Conservation (phyloP, 2,329 filamentous ascomycete species). For the Fusarium miscanthi region DNA sequence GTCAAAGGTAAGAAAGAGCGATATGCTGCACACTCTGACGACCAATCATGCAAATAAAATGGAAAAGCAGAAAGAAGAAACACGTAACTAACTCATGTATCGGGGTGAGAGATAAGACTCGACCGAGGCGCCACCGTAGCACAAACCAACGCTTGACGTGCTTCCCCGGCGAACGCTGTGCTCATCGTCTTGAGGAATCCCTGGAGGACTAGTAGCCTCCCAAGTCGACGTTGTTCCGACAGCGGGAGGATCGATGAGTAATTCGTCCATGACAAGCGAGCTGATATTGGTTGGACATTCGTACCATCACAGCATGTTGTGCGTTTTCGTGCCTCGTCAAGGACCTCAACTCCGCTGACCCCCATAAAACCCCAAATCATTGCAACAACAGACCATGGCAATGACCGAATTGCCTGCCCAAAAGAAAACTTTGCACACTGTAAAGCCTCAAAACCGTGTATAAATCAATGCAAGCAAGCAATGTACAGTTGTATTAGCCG, state of each 20-base stretch:
- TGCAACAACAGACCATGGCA: not conserved
- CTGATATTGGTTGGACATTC: not conserved
- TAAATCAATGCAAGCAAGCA: constrained; percentile 4
- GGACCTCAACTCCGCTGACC: not conserved
- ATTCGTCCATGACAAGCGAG: constrained; percentile 23
- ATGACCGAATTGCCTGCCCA: not conserved
- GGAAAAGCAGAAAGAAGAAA: not conserved
- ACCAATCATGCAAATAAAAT: constrained; percentile 18
- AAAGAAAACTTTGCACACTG: constrained; percentile 14
- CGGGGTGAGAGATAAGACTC: constrained; percentile 12
- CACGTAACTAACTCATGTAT: constrained; percentile 2
- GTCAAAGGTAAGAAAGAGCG: constrained; percentile 10
- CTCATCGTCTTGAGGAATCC: constrained; percentile 5
- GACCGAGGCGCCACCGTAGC: constrained; percentile 21
- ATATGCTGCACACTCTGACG: constrained; percentile 14
- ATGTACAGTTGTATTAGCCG: constrained; percentile 4
- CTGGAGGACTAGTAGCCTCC: constrained; percentile 3
- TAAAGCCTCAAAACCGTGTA: not conserved
- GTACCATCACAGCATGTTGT: not conserved
- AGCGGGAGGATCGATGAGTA: constrained; percentile 13
- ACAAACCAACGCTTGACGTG: constrained; percentile 37
- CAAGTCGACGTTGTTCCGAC: constrained; percentile 7
- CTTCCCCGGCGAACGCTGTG: constrained; percentile 36
- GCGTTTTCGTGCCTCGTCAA: constrained; percentile 14
- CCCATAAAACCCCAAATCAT: not conserved